phyloP scores from a whole-genome alignment of 495 filamentous ascomycete genomes.

The Elasticomyces elasticus region DNA sequence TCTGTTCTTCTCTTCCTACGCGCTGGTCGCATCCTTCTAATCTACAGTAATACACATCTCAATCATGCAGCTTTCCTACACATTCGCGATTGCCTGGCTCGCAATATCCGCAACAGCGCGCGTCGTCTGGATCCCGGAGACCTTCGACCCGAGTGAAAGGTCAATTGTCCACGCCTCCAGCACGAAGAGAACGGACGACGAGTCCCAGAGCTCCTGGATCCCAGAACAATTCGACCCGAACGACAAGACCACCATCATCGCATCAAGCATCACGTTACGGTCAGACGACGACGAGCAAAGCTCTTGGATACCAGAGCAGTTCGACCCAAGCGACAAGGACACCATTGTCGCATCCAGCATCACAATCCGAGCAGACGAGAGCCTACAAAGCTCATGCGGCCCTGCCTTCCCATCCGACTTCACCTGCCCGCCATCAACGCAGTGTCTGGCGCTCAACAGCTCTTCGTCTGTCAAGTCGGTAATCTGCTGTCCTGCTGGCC shows the following conservation, averaged over 20 bases:
- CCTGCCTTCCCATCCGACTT: slow-evolving; percentile 54
- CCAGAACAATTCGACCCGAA: too few relatives aligned
- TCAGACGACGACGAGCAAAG: too few relatives aligned
- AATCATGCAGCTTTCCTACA: neutral
- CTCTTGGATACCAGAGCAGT: slow-evolving; percentile 9
- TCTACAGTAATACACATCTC: neutral
- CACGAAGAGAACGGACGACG: too few relatives aligned
- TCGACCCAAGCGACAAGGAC: slow-evolving; percentile 6
- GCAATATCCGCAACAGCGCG: neutral
- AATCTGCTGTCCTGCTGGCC: slow-evolving; percentile 64
- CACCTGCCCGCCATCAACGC: slow-evolving; percentile 58
- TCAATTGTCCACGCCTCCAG: too few relatives aligned
- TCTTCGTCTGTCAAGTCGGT: slow-evolving; percentile 44
- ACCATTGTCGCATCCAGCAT: neutral
- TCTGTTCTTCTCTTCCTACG: neutral
- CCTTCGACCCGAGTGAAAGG: slow-evolving; percentile 1
- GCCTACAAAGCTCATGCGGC: slow-evolving; percentile 27
- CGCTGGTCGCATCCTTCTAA: slow-evolving; percentile 4
- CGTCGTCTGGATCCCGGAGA: slow-evolving; percentile 7
- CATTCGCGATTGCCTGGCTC: neutral
- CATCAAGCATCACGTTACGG: too few relatives aligned
- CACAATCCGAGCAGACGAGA: neutral
- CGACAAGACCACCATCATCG: too few relatives aligned
- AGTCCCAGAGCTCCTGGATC: too few relatives aligned
- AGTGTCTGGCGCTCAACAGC: slow-evolving; percentile 56